These are phyloP conservation scores for Paecilomyces sp. DNA, from an alignment of 2,329 filamentous ascomycete species.

Conservation along the genomic window DNA sequence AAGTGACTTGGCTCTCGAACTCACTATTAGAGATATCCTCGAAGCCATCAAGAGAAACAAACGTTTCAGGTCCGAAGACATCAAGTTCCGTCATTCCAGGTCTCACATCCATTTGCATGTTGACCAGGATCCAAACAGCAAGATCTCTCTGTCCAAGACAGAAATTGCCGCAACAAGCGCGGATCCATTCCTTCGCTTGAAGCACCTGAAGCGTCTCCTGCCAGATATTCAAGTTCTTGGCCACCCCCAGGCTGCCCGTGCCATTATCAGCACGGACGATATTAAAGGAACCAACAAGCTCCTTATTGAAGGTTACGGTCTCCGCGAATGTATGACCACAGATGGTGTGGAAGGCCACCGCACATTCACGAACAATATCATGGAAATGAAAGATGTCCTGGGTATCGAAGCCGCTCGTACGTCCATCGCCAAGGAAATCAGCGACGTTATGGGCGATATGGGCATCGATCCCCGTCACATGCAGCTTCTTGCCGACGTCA, in stretches of 20 bases:
- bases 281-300: conserved; percentile 64
- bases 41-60: conserved; percentile 71
- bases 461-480: conserved; percentile 96
- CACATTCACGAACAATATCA: conserved; percentile 75
- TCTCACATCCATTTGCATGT: conserved; percentile 67
- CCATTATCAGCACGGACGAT: conserved; percentile 79
- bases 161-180: conserved; percentile 35
- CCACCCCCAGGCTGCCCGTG: conserved; percentile 76
- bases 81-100: conserved; percentile 47
- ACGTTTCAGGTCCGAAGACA: conserved; percentile 62
- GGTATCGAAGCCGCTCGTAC: conserved; percentile 90
- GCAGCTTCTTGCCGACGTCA: conserved; percentile 93
- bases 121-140: conserved; percentile 34
- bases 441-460: conserved; percentile 85
- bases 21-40: conserved; percentile 66
- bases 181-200: conserved; percentile 56
- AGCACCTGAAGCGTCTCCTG: conserved; percentile 74
- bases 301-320: conserved; percentile 86
- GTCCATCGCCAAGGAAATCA: conserved; percentile 86
- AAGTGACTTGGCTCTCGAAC: conserved; percentile 71
- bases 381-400: conserved; percentile 80
- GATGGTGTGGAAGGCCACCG: conserved; percentile 76
- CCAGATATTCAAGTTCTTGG: conserved; percentile 83
- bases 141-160: conserved; percentile 31
- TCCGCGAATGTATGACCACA: conserved; percentile 85